Evolutionary conservation across 2,329 filamentous ascomycete genomes (phyloP), one percentile per base, ranked within the genome.

Genomic region (Fusarium sacchari): DNA sequence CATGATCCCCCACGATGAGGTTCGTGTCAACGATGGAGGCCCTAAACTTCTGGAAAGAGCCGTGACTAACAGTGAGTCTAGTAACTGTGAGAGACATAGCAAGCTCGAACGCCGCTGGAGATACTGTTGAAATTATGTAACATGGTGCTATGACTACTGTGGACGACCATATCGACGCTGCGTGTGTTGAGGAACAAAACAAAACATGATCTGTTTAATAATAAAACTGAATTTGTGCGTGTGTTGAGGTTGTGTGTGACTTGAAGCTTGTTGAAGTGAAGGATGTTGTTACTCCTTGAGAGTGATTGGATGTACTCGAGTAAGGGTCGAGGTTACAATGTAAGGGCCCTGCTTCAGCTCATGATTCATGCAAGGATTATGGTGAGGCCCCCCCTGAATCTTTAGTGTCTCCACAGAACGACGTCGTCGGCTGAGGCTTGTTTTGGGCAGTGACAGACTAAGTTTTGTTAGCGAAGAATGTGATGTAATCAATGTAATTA

Each of bases 401-500:
- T 36, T 58, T 47, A 18, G 13, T 40, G 47, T 39, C 56, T 42
- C 70, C 70, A 71, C 65, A 34, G 22, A n/a, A 30, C 70, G 55
- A 70, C 65, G 66, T 69, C 43, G 57, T 64, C 42, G 64, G 66
- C 36, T 49, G 64, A 57, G 64, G 66, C 66, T 69, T 69, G 62
- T 37, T 69, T 56, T 50, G 39, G 49, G 65, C 58, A 34, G 37
- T 69, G 34, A 50, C 37, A 34, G 14, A 50, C 49, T 56, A 53
- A 39, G 17, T 26, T 52, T 52, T 15, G 30, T 52, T 26, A 56
- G 36, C 15, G 12, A 34, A n/a, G 42, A 22, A 7, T 47, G 50
- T 73, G 71, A 73, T 71, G 71, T 71, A 73, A 73, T 73, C 36
- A 40, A 43, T 7, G 3, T 36, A 49, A 61, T n/a, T n/a, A n/a